Base-by-base conservation (phyloP, 257 asterid genomes). In the Solanum dulcamara region DNA sequence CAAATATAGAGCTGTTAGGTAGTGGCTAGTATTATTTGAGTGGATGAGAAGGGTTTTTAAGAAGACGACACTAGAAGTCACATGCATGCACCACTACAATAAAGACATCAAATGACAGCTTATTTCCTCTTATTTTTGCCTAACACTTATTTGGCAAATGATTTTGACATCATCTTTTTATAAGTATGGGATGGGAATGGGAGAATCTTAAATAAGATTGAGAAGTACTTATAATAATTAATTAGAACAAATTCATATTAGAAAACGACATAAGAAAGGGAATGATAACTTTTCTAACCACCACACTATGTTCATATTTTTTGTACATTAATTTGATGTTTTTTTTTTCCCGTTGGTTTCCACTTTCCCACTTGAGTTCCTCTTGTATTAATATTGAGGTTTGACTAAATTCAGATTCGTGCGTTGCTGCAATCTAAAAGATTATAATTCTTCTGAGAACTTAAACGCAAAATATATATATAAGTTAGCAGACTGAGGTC, bases 21-120 rank as follows among this genome's bases (percentile, higher is more conserved):
- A n/a, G 57, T 74, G 57, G 24, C 40, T 46, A 15, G 40, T 44
- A 67, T 6, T 67, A 24, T 67, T 67, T 30, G 24, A 42, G 74
- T 66, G 81, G 8, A 40, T 42, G 74, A 66, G n/a, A 66, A 15
- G 40, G 24, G n/a, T n/a, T 32, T 8, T 15, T 24, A 67, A 44
- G 10, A 75, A 75, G 26, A 75, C 44, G 7, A 12, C 60, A 44
- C 82, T 28, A 44, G 57, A 44, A 44, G 82, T 68, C 82, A 75
- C 82, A 75, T 74, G 81, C 81, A 42, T 75, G 60, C 82, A 75
- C 26, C 22, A 8, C n/a, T 44, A 44, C 57, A 75, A 75, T 75
- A 75, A 75, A 75, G 57, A 75, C 60, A 42, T 74, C 42, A 46
- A 44, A 75, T 77, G 83, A 77, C 62, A 46, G 64, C 62, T 4